Evolutionary conservation across 805 yeast species (phyloP), one percentile per base, ranked within the genome.

Genomic region (Candida awuae): DNA sequence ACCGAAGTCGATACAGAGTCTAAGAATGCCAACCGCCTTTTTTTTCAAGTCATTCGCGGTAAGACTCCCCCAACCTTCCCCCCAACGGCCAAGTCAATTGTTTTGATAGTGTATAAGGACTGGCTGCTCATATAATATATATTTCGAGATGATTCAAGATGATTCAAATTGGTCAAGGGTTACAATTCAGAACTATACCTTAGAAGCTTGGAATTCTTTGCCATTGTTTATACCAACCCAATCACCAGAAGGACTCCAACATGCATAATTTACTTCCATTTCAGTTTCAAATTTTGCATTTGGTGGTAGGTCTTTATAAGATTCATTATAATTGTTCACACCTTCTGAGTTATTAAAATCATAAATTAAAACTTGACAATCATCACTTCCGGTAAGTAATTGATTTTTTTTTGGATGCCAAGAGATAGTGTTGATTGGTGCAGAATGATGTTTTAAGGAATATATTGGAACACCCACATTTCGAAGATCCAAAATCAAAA

Each of bases 401-500:
- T 71, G 57, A 44, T 81, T 77, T 23, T 77, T 70, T 1, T 71
- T 57, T 0, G 97, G 97, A 50, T 88, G 90, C 97, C 97, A 90
- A 37, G 69, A 61, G 14, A 88, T 71, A 46, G 77, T 68, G 54
- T 90, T 90, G 18, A 90, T 73, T 1, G 82, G 67, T 0, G 77
- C 75, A 20, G 62, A 52, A 55, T 81, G 94, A 13, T 81, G 88
- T 26, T 77, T 76, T 30, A 90, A 65, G 0, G 73, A 71, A n/a
- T 72, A 60, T 1, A 82, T 68, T 0, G 97, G 96, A 2, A 77
- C 57, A 4, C 95, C 95, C 0, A 97, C 95, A 56, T 80, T 77
- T 44, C 98, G 69, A 66, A 88, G 73, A 58, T 90, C 98, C 40
- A 92, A 67, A 10, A 90, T 67, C 19, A 77, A 65, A 4, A 87